Base-by-base conservation (phyloP, 441 rosid species). In the Jatropha podagrica region DNA sequence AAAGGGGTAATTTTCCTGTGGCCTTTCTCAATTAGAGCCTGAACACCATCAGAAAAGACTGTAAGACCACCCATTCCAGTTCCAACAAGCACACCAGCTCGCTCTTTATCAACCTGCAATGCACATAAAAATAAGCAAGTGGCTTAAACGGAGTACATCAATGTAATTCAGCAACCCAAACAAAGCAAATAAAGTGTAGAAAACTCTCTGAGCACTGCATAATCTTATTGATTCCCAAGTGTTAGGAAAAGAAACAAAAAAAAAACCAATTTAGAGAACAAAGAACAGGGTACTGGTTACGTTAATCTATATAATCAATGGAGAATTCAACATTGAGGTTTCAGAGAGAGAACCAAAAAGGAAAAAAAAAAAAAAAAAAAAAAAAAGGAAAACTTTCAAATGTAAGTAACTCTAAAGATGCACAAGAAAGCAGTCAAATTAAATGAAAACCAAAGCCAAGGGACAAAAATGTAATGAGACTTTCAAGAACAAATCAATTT, bases 21-120 rank as follows among this genome's bases (percentile, higher is more conserved):
- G 70, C 99, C 98, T 76, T 85, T 91, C 89, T 95, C 96, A 75
- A 91, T 88, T 27, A 95, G 78, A 79, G 90, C 81, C 79, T 92
- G 86, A 79, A 93, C 92, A 61, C 96, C 98, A 69, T 95, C 96
- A 17, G 98, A 90, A 77, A 95, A 93, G 37, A 90, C 98, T 1
- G 95, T 85, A 65, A 95, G 90, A 56, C 99, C 99, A 73, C 99
- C 99, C 99, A 95, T 95, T 70, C 99, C 99, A 61, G 97, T 90
- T 79, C 99, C 99, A 55, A 95, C 98, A 41, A 95, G 91, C 80
- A 95, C 96, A 62, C 99, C 99, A 71, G 92, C 94, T 74, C 82
- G 82, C 83, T 67, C 83, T 83, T 89, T 93, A 74, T 93, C 95
- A 52, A 95, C 87, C 98, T 95, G 85, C 84, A 84, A 66, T 52